These are phyloP conservation scores for Talaromyces atroroseus DNA, from an alignment of 2,329 filamentous ascomycete species.

Conservation along the genomic window DNA sequence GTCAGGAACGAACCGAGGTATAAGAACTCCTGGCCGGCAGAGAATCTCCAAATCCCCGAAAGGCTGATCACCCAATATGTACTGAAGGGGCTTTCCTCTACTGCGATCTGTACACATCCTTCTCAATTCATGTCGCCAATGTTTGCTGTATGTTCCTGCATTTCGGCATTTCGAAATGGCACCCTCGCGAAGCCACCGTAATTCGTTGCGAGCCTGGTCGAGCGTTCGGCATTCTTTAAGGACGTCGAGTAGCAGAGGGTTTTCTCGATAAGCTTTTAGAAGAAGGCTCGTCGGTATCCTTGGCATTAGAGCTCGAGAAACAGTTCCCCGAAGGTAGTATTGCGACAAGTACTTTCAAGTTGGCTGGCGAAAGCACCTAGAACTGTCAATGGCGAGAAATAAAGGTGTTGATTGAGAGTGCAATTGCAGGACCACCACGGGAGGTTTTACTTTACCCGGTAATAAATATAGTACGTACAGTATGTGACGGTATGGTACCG, in stretches of 20 bases:
- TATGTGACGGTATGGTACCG: neutral
- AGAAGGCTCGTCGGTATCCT: slow-evolving; percentile 36
- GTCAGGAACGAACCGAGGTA: slow-evolving; percentile 57
- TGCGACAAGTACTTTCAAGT: neutral
- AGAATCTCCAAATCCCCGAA: slow-evolving; percentile 78
- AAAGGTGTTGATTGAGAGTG: neutral
- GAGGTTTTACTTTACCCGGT: neutral
- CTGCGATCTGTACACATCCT: slow-evolving; percentile 41
- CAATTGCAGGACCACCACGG: neutral
- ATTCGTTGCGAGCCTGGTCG: slow-evolving; percentile 40
- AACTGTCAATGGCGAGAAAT: neutral
- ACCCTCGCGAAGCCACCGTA: slow-evolving; percentile 43
- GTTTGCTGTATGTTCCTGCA: neutral
- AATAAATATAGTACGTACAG: neutral
- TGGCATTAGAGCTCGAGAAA: slow-evolving; percentile 32
- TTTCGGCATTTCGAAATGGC: slow-evolving; percentile 19
- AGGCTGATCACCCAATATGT: slow-evolving; percentile 79
- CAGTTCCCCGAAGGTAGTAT: neutral
- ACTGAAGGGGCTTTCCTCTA: slow-evolving; percentile 76
- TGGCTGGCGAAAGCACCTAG: neutral
- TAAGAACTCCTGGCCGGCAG: slow-evolving; percentile 73
- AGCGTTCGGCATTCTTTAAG: slow-evolving; percentile 42
- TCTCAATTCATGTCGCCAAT: slow-evolving; percentile 29
- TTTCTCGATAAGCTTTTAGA: slow-evolving; percentile 28
- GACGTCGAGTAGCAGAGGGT: slow-evolving; percentile 37